Base-by-base conservation (phyloP, 768 basidiomycete genomes). In the Collybia nuda region DNA sequence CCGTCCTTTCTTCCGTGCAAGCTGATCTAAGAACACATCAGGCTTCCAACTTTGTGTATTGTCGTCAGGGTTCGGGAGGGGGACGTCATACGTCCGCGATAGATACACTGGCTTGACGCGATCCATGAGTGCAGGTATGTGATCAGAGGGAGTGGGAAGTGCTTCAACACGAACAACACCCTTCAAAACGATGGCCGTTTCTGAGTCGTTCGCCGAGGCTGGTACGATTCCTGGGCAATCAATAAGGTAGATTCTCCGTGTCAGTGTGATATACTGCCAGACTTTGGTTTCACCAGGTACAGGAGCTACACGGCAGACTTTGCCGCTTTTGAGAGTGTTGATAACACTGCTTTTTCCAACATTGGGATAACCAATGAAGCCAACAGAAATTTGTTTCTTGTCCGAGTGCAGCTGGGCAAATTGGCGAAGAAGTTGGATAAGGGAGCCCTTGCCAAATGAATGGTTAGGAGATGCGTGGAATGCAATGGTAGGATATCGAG, bases 181-280 rank as follows among this genome's bases (percentile, higher is more conserved):
- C 70, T 99, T 99, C 51, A 99, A 81, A 19, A 98, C 97, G 3
- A 86, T 97, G 14, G 85, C 82, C 0, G 93, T 92, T 63, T 96
- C 87, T 2, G 89, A 82, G 68, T 98, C 95, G 54, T 90, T 79
- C 2, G 93, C 89, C 19, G 93, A 95, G 15, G 93, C 87, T 2
- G 96, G 96, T 1, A 98, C 97, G 67, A 98, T 91, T 43, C 97
- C 97, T 23, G 97, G 97, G 66, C 97, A 99, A 71, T 99, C 97
- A 73, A 99, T 98, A 58, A 99, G 87, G 75, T 98, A 99, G 65
- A 99, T 99, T 47, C 90, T 82, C 55, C 88, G 84, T 52, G 95
- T 99, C 37, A 99, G 76, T 23, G 93, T 95, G 74, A 99, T 98
- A 70, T 99, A 99, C 79, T 99, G 96, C 97, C 97, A 99, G 57